Evolutionary conservation across 257 asterid genomes (phyloP), one percentile per base, ranked within the genome.

Genomic region (Solanum sparsipilum): DNA sequence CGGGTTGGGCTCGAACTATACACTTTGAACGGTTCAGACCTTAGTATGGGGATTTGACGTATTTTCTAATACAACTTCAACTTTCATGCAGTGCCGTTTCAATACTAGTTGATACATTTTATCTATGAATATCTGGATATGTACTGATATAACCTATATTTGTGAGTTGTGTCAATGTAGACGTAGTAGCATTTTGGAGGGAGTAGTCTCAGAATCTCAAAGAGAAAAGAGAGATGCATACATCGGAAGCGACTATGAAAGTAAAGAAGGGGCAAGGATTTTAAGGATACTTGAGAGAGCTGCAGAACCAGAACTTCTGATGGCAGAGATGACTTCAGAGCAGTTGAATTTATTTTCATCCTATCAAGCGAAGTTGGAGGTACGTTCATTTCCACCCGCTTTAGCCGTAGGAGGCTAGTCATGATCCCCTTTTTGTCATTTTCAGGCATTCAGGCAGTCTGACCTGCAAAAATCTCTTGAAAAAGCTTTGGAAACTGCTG

Each of bases 251-350:
- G 97, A 90, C 90, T 88, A 87, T 89, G 98, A 94, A 87, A 88
- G 92, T 91, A 98, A 94, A 87, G 98, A 95, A 92, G 99, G 99
- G 88, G 99, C 99, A 90, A 94, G 93, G 91, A 91, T 97, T 87
- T 92, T 94, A 93, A 96, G 91, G 93, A 89, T 97, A 84, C 98
- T 97, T n/a, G 99, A 97, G 94, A 92, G 96, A 85, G 91, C 98
- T 89, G 99, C 99, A 86, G 99, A 97, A 88, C 99, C 99, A 48
- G 99, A 97, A 89, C 82, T 97, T 88, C 89, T 97, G 90, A 96
- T 97, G 99, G 99, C 99, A 32, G 99, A 96, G 89, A 96, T 97
- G 99, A 95, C 95, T 90, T 91, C 98, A 29, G 95, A 94, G 85
- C 98, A 97, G 88, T 91, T 96, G 68, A 91, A 93, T 87, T 93